Base-by-base conservation (phyloP, 768 basidiomycete genomes). In the Suillus variegatus region DNA sequence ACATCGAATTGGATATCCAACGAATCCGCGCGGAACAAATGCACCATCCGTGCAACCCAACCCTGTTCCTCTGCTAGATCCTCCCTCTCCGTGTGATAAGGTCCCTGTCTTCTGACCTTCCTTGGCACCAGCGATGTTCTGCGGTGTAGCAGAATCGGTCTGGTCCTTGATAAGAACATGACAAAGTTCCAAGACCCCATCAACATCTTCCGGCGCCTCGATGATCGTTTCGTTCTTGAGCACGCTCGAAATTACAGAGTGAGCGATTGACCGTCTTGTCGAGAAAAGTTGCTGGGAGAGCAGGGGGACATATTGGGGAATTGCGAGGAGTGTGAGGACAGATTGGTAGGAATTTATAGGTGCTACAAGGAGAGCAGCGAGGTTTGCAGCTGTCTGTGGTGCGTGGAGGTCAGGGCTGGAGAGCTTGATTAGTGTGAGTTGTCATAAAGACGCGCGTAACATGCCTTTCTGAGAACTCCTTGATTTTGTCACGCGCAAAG, bases 11-110 rank as follows among this genome's bases (percentile, higher is more conserved):
- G 97, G 16, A 90, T 86, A 69, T 86, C 91, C 68, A 98, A 76
- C 35, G 93, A 91, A 60, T 97, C 94, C 0, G 93, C 85, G 25
- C 90, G 82, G 87, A 99, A 97, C 40, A 99, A 76, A 81, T 99
- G 97, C 3, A 99, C 92, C 94, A 99, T 98, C 67, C 97, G 82
- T 47, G 97, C 97, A 18, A 98, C 88, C 97, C 97, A 99, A 0
- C 97, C 97, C 72, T 99, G 97, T 76, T 99, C 97, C 76, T 99
- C 97, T 0, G 95, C 96, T 81, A 95, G 84, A 73, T 99, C 97
- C 74, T 96, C 93, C 60, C 89, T 79, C 74, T 97, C 96, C 61
- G 85, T 71, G 36, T 82, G 79, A 69, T 88, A 85, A 12, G 87
- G 81, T 8, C 87, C 87, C 64, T 86, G 85, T 66, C 88, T 80